Conservation (phyloP, 441 rosid genomes). For the Cnidoscolus chayamansa region DNA sequence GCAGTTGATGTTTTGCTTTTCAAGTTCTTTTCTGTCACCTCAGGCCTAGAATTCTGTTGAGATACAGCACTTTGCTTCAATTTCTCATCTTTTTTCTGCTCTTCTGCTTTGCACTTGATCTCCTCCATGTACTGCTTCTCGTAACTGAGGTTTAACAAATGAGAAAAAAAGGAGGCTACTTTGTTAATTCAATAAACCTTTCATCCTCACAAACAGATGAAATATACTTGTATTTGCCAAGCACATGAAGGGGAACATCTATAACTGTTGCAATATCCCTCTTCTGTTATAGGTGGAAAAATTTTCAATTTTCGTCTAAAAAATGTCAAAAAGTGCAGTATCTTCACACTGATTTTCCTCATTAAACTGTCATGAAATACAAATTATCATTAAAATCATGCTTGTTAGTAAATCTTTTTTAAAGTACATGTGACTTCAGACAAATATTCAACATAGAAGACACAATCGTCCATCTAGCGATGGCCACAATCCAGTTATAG, state of each 20-base stretch:
- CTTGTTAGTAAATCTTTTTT: background rate
- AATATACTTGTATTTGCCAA: background rate
- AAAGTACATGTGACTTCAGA: background rate
- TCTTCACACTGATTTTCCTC: background rate
- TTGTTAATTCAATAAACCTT: background rate
- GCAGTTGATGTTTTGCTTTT: conserved; percentile 37
- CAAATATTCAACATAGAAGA: background rate
- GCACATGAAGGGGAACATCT: background rate
- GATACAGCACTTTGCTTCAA: conserved; percentile 29
- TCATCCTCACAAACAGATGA: background rate
- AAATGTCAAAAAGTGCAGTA: background rate
- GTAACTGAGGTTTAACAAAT: conserved; percentile 34
- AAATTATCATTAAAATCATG: too few species aligned
- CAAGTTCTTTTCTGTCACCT: conserved; percentile 29
- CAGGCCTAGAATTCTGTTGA: conserved; percentile 28
- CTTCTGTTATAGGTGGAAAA: background rate
- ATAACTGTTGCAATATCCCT: background rate
- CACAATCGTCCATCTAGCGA: background rate
- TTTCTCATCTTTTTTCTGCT: conserved; percentile 32
- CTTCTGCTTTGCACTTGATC: conserved; percentile 32
- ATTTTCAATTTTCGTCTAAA: background rate
- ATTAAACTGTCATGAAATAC: too few species aligned
- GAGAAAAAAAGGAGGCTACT: background rate
- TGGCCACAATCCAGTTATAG: too few species aligned
- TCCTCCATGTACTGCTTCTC: conserved; percentile 53